phyloP scores from a whole-genome alignment of 1,139 yeast species.

The Sugiyamaella sp. region DNA sequence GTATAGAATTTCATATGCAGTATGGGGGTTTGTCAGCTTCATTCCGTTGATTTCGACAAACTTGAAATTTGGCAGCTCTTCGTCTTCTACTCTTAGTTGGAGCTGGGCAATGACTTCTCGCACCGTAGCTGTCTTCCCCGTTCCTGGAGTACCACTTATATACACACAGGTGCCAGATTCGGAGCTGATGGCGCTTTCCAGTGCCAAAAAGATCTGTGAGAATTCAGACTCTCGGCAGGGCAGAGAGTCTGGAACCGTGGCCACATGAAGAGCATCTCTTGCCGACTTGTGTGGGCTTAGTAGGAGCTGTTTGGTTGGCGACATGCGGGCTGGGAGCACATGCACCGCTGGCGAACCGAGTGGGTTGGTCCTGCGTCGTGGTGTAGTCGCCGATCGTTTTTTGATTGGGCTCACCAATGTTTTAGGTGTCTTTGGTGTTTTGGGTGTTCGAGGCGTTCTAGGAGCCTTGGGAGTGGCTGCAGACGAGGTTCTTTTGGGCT shows the following conservation, averaged over 20 bases:
- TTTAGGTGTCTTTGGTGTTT: neutral
- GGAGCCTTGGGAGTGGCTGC: neutral
- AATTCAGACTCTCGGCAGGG: conserved; percentile 93
- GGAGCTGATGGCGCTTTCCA: conserved; percentile 76
- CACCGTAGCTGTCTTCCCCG: conserved; percentile 94
- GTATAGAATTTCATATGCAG: conserved; percentile 87
- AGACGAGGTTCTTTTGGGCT: neutral
- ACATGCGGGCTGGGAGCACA: conserved; percentile 6
- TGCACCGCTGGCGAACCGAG: conserved; percentile 3
- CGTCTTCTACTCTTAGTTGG: conserved; percentile 45
- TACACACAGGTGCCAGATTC: conserved; percentile 83
- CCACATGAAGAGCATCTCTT: conserved; percentile 63
- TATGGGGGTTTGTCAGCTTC: conserved; percentile 77
- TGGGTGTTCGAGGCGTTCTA: too few species aligned
- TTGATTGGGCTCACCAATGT: conserved; percentile 8
- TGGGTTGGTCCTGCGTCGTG: conserved; percentile 2
- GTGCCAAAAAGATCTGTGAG: conserved; percentile 64
- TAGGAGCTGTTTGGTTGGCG: conserved; percentile 19
- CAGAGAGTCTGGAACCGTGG: conserved; percentile 60
- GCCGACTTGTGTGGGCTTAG: conserved; percentile 50
- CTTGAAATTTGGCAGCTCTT: conserved; percentile 61
- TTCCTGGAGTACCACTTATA: conserved; percentile 97
- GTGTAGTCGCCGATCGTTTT: neutral
- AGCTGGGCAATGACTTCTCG: conserved; percentile 80
- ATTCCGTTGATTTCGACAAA: conserved; percentile 90